Conservation (phyloP, 2,329 filamentous ascomycete species). For the Botrytis cinerea region DNA sequence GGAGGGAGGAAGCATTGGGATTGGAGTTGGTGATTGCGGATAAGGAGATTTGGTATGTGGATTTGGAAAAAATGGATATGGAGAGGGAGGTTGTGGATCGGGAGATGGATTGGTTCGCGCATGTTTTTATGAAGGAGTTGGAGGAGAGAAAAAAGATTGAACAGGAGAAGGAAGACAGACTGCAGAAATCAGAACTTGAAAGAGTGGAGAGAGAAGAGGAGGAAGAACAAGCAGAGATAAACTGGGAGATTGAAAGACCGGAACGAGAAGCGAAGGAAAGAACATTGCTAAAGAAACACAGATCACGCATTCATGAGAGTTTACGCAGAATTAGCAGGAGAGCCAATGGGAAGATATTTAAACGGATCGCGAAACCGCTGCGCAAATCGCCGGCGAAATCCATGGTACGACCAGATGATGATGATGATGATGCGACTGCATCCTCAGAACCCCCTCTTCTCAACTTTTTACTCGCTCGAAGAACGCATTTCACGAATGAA, state of each 20-base stretch:
- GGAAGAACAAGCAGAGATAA: not conserved
- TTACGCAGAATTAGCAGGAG: not conserved
- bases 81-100: not conserved
- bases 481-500: not conserved
- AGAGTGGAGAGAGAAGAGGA: not conserved
- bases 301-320: not conserved
- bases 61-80: constrained; percentile 15
- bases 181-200: not conserved
- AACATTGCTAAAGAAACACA: not conserved
- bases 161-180: not conserved
- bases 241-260: not conserved
- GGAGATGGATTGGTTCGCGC: constrained; percentile 24
- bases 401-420: not conserved
- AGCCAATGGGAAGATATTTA: not conserved
- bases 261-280: not conserved
- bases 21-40: constrained; percentile 11
- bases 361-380: not conserved
- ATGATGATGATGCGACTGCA: not conserved
- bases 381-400: not conserved
- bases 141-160: not conserved
- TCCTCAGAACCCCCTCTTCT: not conserved
- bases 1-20: constrained; percentile 18
- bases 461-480: not conserved
- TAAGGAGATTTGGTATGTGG: constrained; percentile 17
- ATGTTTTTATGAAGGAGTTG: not conserved